Conservation (phyloP, 2,329 filamentous ascomycete species). For the Periconia sp. region DNA sequence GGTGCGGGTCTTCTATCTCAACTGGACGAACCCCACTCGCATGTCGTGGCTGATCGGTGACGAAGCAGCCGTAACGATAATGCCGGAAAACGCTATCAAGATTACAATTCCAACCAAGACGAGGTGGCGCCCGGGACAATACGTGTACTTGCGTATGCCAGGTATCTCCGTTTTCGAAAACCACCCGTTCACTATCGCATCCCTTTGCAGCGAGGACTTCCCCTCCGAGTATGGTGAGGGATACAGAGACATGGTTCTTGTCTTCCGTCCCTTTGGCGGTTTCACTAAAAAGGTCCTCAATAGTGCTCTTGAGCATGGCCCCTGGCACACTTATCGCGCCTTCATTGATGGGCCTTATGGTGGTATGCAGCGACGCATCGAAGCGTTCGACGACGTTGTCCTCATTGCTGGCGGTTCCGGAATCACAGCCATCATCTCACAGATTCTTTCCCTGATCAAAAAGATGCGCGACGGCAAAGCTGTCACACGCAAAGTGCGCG, state of each 20-base stretch:
- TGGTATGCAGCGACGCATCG: constrained; percentile 85
- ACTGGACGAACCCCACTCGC: constrained; percentile 82
- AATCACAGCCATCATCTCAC: constrained; percentile 89
- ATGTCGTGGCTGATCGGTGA: constrained; percentile 85
- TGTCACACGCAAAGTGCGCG: constrained; percentile 84
- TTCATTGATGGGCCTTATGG: constrained; percentile 95
- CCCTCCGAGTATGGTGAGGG: constrained; percentile 87
- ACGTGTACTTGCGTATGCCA: constrained; percentile 92
- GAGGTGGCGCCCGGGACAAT: constrained; percentile 91
- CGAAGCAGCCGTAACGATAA: constrained; percentile 83
- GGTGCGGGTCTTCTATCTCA: constrained; percentile 78
- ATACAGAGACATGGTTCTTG: constrained; percentile 84
- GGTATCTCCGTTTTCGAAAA: constrained; percentile 89
- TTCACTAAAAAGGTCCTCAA: constrained; percentile 87
- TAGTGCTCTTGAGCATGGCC: constrained; percentile 79
- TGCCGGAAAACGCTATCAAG: constrained; percentile 94
- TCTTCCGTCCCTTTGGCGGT: constrained; percentile 88
- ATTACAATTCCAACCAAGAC: constrained; percentile 92
- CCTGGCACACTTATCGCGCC: constrained; percentile 87
- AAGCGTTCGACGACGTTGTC: constrained; percentile 90
- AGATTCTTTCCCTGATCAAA: constrained; percentile 92
- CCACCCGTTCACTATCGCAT: constrained; percentile 93
- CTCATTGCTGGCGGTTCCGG: constrained; percentile 93
- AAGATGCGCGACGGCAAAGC: constrained; percentile 94
- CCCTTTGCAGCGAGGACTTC: constrained; percentile 89